These are phyloP conservation scores for Bolboschoenus planiculmis DNA, from an alignment of 176 grass and related monocot genomes.

Conservation along the genomic window DNA sequence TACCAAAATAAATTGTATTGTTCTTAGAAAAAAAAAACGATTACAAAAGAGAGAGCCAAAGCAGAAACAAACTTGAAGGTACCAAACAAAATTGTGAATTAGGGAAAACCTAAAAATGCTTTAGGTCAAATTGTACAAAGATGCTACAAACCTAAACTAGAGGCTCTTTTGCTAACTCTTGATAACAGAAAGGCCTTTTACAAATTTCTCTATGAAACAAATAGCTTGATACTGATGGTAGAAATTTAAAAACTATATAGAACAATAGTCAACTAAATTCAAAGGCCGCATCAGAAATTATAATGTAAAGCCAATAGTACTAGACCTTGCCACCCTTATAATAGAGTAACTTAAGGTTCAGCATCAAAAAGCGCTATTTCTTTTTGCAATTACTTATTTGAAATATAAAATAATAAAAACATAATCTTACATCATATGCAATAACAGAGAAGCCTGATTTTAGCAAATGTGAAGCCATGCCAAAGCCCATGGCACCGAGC, in stretches of 20 bases:
- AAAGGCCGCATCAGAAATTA: neutral
- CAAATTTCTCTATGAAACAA: neutral
- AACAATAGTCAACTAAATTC: neutral
- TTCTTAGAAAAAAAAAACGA: neutral
- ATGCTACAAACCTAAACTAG: neutral
- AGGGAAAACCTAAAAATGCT: neutral
- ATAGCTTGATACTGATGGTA: neutral
- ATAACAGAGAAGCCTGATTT: slow-evolving; percentile 72
- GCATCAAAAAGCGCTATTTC: neutral
- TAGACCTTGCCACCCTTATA: neutral
- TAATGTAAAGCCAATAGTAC: neutral
- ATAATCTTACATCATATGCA: slow-evolving; percentile 84
- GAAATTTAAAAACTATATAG: neutral
- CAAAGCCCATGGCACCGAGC: slow-evolving; percentile 97
- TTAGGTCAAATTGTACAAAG: neutral
- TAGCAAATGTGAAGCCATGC: slow-evolving; percentile 94
- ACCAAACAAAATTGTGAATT: neutral
- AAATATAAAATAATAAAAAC: neutral
- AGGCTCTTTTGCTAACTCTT: neutral
- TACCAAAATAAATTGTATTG: neutral
- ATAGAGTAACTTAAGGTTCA: neutral
- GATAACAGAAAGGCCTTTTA: neutral
- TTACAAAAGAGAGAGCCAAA: neutral
- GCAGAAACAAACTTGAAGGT: neutral
- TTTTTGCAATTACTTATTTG: neutral